Evolutionary conservation across 768 basidiomycete species (phyloP), one percentile per base, ranked within the genome.

Genomic region (Steccherinum ochraceum): DNA sequence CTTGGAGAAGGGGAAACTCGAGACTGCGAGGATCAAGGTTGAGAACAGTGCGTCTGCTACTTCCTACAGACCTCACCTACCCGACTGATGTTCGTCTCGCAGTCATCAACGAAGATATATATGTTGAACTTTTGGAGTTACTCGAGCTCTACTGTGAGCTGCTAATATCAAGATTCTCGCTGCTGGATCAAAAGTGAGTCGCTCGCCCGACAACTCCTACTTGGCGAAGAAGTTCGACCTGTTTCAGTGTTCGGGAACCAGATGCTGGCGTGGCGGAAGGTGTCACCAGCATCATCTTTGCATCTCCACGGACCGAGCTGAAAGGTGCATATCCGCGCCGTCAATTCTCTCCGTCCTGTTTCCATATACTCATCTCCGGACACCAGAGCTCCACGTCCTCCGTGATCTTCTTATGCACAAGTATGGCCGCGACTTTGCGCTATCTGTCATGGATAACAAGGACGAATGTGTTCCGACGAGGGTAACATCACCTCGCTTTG

Each of bases 391-490:
- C 35, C 90, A 96, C 57, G 72, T 92, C 30, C 69, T 97, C 47
- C 84, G 96, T 49, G 94, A 98, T 65, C 80, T 97, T 64, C 77
- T 99, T 52, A 89, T 94, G 87, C 89, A 93, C 65, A 96, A 96
- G 70, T 96, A 84, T 64, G 93, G 95, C 16, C 83, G 95, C 19
- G 91, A 93, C 44, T 98, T 90, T 65, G 81, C 93, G 13, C 57
- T 84, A 16, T 78, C 80, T n/a, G 83, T 89, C 2, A 89, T 93
- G 77, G 89, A 93, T 65, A 93, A 95, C 65, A 79, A 75, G 41
- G 83, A 87, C 57, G 72, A 74, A 13, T 83, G 84, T 67, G 94
- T 99, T 41, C 89, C 81, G 56, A 82, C 86, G 45, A 82, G 96
- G 53, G 91, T 92, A 69, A 68, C 30, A 12, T 39, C n/a, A n/a